Conservation (phyloP, 1,284 basidiomycete species). For the Ceratobasidium theobromae region DNA sequence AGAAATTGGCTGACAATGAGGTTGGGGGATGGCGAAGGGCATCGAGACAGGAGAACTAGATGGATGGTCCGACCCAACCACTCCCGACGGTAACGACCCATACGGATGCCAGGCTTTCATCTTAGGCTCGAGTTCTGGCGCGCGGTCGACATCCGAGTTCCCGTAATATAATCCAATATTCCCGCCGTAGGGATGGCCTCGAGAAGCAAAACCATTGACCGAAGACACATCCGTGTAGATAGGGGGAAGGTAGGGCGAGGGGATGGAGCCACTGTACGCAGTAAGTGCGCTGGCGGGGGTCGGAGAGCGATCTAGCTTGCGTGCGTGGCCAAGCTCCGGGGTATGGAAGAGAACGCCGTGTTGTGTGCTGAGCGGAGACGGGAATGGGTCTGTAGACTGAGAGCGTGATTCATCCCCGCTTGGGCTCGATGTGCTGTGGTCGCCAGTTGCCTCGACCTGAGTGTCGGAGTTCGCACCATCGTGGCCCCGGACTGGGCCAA, state of each 20-base stretch:
- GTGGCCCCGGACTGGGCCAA: conserved; percentile 12
- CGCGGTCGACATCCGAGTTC: not conserved
- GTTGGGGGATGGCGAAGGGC: not conserved
- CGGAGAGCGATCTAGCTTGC: conserved; percentile 13
- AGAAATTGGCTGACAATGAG: not conserved
- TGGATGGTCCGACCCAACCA: not conserved
- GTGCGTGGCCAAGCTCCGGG: conserved; percentile 4
- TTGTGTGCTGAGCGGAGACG: conserved; percentile 13
- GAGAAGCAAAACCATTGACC: not conserved
- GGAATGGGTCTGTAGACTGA: conserved; percentile 17
- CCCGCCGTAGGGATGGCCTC: not conserved
- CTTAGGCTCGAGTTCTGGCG: not conserved
- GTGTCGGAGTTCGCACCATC: conserved; percentile 2
- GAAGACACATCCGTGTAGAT: not conserved
- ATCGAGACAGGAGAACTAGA: not conserved
- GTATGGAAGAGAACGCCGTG: not conserved
- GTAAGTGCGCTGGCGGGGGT: not conserved
- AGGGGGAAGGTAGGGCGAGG: not conserved
- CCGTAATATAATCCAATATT: not conserved
- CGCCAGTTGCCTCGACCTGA: not conserved
- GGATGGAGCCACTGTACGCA: not conserved
- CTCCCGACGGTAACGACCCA: not conserved
- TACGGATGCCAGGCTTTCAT: conserved; percentile 10
- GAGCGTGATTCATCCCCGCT: conserved; percentile 28
- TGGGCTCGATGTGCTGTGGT: not conserved